Evolutionary conservation across 768 basidiomycete species (phyloP), one percentile per base, ranked within the genome.

Genomic region (Hygrophorus russula): DNA sequence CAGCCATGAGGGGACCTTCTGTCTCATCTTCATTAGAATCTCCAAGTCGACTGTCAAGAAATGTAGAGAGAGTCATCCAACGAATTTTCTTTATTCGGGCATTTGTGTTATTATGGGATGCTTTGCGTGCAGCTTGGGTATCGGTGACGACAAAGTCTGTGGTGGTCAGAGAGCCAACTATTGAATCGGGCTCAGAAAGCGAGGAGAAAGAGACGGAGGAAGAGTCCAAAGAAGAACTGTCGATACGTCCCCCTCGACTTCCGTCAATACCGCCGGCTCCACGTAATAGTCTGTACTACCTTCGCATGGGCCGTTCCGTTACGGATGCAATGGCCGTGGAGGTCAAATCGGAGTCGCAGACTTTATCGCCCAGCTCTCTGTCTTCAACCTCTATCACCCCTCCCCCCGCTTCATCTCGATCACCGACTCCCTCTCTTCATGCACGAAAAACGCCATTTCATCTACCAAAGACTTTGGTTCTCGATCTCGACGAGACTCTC

Each of bases 401-500:
- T 20, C 50, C 56, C 42, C 44, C 61, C 5, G 52, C 51, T 49
- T 48, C 58, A 34, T 62, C 68, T 14, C 64, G 74, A 41, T 65
- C 72, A 38, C 56, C 69, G 3, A 76, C 78, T 0, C 76, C 80
- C 44, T 61, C 66, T n/a, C 56, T 68, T 17, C 51, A 60, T 13
- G 51, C 70, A 10, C 74, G 77, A 50, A 80, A 73, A 54, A 76
- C 81, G 0, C 80, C 82, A 2, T 83, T 94, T 50, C 82, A 82
- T 53, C 69, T 78, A 27, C 91, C 78, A 19, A 99, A 99, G 69
- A 96, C 92, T 0, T 80, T 99, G 30, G 92, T 99, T 24, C 78
- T 99, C 35, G 96, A 99, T 65, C 71, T 99, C 41, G 96, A 99
- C 60, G 96, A 99, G 66, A 99, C 96, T 0, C 78, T 99, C 38